A percentile compares a stretch with the other conserved stretches of the same genome.
Evolutionary conservation across 441 rosid species (phyloP).

Genomic region (Adansonia gregorii): DNA sequence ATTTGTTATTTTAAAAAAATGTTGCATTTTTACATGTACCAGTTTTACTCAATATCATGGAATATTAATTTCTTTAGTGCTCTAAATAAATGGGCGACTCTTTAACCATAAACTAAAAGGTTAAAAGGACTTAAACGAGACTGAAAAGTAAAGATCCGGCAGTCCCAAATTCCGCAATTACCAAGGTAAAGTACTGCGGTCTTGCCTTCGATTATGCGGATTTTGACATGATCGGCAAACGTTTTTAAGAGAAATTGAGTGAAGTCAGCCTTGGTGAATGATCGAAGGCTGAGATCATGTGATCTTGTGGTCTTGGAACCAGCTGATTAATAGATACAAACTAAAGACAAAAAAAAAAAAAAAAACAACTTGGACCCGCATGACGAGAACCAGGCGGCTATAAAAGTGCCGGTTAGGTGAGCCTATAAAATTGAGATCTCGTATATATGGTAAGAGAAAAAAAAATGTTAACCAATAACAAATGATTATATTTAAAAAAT

Average conservation of each 20-base stretch:
- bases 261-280: background rate
- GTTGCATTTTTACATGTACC: too few species aligned
- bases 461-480: background rate
- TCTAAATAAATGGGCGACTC: too few species aligned
- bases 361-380: background rate
- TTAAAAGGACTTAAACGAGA: background rate
- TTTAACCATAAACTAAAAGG: too few species aligned
- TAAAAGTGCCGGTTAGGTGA: background rate
- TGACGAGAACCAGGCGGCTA: background rate
- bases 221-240: background rate
- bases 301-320: background rate
- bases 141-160: background rate
- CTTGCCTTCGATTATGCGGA: background rate
- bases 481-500: too few species aligned
- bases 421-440: background rate
- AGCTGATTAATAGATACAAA: background rate
- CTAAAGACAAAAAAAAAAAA: background rate
- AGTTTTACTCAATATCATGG: too few species aligned
- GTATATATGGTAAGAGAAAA: background rate
- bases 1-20: too few species aligned
- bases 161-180: background rate
- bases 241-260: background rate
- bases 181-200: background rate
- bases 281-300: slow-evolving; percentile 3
- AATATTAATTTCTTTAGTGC: too few species aligned